Evolutionary conservation across 2,329 filamentous ascomycete species (phyloP).

Genomic region (Penicillium paneum): DNA sequence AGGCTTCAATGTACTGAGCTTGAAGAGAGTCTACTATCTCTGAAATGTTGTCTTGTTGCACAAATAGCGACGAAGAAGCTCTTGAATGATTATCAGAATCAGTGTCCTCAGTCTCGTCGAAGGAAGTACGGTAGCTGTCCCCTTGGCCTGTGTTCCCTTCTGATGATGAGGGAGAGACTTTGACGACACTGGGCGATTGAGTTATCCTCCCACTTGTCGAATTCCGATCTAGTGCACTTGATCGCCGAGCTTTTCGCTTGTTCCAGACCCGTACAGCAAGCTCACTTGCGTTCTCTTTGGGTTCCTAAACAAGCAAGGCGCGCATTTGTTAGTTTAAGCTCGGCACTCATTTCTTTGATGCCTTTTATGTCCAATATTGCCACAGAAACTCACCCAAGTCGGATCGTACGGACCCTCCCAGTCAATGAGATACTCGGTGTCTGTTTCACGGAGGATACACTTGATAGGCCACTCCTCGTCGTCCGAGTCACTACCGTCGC

Average conservation of each 20-base stretch:
- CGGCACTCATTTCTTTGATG: background rate
- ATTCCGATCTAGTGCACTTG: constrained; percentile 3
- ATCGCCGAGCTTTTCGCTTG: constrained; percentile 17
- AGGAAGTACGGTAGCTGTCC: background rate
- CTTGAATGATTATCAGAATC: background rate
- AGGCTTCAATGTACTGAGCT: background rate
- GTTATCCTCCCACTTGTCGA: background rate
- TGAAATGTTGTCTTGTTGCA: background rate
- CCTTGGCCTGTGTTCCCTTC: background rate
- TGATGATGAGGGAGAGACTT: background rate
- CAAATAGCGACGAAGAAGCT: background rate
- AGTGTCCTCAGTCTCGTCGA: background rate
- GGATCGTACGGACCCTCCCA: constrained; percentile 39
- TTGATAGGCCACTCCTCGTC: constrained; percentile 37
- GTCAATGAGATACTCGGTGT: constrained; percentile 38
- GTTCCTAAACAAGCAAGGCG: constrained; percentile 26
- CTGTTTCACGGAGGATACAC: constrained; percentile 36
- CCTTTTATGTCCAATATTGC: background rate
- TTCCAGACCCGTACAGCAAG: constrained; percentile 32
- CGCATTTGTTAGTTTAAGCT: constrained; percentile 1
- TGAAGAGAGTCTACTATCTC: constrained; percentile 3
- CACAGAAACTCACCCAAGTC: constrained; percentile 35
- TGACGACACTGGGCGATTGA: background rate
- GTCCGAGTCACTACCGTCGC: constrained; percentile 8
- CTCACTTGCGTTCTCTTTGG: constrained; percentile 35